These are phyloP conservation scores for Thraustotheca clavata DNA, from an alignment of 352 stramenopile genomes.

Conservation along the genomic window DNA sequence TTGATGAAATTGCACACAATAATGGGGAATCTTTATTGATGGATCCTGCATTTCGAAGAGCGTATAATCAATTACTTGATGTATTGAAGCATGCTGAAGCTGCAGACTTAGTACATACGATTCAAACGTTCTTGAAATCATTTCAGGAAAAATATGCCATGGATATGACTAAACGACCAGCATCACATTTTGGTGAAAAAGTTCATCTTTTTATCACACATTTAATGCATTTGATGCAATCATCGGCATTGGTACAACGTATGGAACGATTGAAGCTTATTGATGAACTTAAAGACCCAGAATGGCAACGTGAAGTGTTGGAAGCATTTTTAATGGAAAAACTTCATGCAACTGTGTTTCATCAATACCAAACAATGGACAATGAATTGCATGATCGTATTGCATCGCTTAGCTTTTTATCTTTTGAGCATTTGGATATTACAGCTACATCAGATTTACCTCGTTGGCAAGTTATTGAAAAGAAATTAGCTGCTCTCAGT, in stretches of 20 bases:
- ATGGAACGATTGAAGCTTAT: conserved; percentile 38
- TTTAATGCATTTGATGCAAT: conserved; percentile 12
- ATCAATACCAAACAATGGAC: conserved; percentile 39
- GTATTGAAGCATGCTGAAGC: conserved; percentile 52
- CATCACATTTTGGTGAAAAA: conserved; percentile 30
- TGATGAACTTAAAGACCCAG: conserved; percentile 24
- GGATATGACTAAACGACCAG: conserved; percentile 26
- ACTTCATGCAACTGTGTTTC: conserved; percentile 58
- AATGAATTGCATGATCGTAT: conserved; percentile 52
- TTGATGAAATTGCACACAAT: conserved; percentile 13
- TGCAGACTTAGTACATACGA: conserved; percentile 66
- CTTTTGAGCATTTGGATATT: conserved; percentile 82
- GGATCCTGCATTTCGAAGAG: conserved; percentile 50
- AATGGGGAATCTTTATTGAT: neutral
- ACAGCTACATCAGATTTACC: conserved; percentile 28
- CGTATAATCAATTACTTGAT: conserved; percentile 45
- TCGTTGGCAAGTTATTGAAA: conserved; percentile 36
- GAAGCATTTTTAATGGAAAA: conserved; percentile 90
- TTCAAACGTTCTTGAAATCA: conserved; percentile 65
- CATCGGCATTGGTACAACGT: conserved; percentile 34
- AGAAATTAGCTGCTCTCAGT: conserved; percentile 38
- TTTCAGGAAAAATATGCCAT: conserved; percentile 47
- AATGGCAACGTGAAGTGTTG: conserved; percentile 37
- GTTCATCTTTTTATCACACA: conserved; percentile 60
- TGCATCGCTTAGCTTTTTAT: conserved; percentile 64